Conservation (phyloP, 1,284 basidiomycete species). For the Cystobasidiaceae sp. region DNA sequence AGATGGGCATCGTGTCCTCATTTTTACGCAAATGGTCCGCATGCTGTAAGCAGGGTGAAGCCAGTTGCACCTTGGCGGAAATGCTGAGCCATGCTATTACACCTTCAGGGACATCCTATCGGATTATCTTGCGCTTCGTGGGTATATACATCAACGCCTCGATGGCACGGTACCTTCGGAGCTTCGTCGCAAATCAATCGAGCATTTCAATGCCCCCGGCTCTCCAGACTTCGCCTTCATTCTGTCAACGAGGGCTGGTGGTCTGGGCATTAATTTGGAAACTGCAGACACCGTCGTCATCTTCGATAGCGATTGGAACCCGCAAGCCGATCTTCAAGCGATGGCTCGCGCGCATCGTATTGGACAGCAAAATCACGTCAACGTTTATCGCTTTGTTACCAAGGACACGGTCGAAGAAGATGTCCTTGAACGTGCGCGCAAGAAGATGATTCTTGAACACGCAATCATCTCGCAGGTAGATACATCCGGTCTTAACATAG, state of each 20-base stretch:
- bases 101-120: constrained; percentile 73
- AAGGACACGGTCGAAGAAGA: constrained; percentile 99
- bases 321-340: constrained; percentile 73
- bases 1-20: constrained; percentile 51
- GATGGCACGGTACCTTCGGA: constrained; percentile 71
- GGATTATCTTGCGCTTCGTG: constrained; percentile 87
- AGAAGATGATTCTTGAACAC: constrained; percentile 99
- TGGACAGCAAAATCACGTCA: constrained; percentile 95
- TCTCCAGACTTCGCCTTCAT: constrained; percentile 89
- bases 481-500: constrained; percentile 93
- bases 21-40: constrained; percentile 92
- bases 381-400: constrained; percentile 92
- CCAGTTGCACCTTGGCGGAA: not conserved
- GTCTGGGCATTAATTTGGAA: constrained; percentile 95
- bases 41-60: constrained; percentile 58
- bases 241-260: constrained; percentile 92
- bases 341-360: constrained; percentile 98
- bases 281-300: constrained; percentile 98
- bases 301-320: constrained; percentile 64
- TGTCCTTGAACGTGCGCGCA: constrained; percentile 93
- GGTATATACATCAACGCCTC: constrained; percentile 74
- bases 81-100: not conserved
- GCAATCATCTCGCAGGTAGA: constrained; percentile 99
- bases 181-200: constrained; percentile 75
- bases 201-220: constrained; percentile 67